These are phyloP conservation scores for Raffaelea arxii DNA, from an alignment of 2,329 filamentous ascomycete genomes.

Conservation along the genomic window DNA sequence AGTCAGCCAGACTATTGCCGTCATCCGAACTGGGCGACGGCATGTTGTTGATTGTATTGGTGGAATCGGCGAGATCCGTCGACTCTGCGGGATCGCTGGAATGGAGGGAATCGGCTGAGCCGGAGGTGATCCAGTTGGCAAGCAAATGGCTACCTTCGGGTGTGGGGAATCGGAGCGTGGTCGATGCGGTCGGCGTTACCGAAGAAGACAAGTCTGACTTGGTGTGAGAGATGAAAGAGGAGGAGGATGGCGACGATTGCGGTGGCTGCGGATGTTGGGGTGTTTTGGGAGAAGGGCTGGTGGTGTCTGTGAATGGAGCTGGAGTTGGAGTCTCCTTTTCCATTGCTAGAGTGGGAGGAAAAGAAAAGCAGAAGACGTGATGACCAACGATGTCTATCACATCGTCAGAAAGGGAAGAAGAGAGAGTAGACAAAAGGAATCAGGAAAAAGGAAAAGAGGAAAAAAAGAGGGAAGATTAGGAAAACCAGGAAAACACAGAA, in stretches of 20 bases:
- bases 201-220: constrained; percentile 16
- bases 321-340: constrained; percentile 11
- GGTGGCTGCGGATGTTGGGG: background rate
- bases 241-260: background rate
- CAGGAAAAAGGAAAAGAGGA: background rate
- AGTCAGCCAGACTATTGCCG: constrained; percentile 43
- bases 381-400: too few relatives aligned
- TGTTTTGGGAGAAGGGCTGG: background rate
- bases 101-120: constrained; percentile 38
- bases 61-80: background rate
- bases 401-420: background rate
- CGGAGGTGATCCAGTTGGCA: constrained; percentile 50
- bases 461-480: background rate
- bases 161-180: constrained; percentile 42
- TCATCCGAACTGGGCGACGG: constrained; percentile 29
- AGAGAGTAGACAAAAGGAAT: background rate
- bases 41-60: constrained; percentile 23
- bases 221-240: background rate
- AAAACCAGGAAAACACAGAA: background rate
- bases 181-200: background rate
- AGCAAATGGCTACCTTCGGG: constrained; percentile 46
- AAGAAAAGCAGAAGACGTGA: background rate
- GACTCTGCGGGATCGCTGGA: background rate
- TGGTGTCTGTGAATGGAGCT: background rate
- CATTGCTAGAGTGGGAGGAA: constrained; percentile 7